Base-by-base conservation (phyloP, 2,329 filamentous ascomycete genomes). In the Thermoascus crustaceus region DNA sequence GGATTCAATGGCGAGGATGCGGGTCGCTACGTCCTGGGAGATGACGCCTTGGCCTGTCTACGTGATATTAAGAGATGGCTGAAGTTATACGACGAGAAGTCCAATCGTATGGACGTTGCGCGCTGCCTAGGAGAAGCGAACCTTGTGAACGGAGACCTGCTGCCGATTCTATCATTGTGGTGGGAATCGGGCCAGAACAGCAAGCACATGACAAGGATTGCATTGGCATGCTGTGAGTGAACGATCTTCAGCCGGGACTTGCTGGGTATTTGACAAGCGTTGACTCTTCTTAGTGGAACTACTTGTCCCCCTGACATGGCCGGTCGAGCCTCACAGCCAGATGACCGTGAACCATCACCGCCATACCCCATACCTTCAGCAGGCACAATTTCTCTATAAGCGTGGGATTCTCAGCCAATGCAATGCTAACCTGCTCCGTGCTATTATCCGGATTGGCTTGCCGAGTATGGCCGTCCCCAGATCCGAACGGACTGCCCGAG, bases 41-140 rank as follows among this genome's bases (percentile, higher is more conserved):
- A 96, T 61, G 89, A 95, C 56, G 89, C 88, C 8, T 70, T 94
- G 41, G 85, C 91, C 39, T 91, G 88, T 53, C 71, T 98, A 38
- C 87, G 89, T 43, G 91, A 98, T 63, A 73, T 98, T 36, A 89
- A 91, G 56, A 82, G 82, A 75, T 98, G 91, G 91, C 74, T 98
- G 47, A 87, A 86, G 49, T 78, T 94, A 44, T 91, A 91, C 69
- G 88, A 95, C 60, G 85, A 94, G 57, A 93, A 93, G 58, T 78
- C 82, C 45, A 93, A 94, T 57, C 82, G 89, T 47, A 82, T 94
- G 71, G 91, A 98, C 56, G 91, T 98, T 40, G 88, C 89, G 42
- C 76, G 91, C 63, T 95, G 87, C 58, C 71, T 96, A 47, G 81
- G 86, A 53, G 87, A 96, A 60, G 83, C 87, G 29, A 95, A 95